Evolutionary conservation across 2,329 filamentous ascomycete genomes (phyloP).

Genomic region (Pyrenophora seminiperda): DNA sequence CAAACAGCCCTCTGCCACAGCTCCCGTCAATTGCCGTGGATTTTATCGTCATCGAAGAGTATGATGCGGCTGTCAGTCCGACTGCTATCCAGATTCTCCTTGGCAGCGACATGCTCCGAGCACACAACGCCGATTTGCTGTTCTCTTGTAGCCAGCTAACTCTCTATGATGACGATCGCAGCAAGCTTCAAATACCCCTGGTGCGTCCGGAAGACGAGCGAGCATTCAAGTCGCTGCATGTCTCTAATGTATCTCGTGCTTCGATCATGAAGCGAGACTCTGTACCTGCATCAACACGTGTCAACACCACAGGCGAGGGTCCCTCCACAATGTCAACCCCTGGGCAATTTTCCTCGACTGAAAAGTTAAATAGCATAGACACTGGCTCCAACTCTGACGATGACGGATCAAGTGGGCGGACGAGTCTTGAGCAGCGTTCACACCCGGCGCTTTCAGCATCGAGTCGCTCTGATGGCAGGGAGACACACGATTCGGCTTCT

Average conservation of each 20-base stretch:
- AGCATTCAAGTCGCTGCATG: slow-evolving; percentile 77
- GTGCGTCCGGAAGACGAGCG: slow-evolving; percentile 88
- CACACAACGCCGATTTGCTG: slow-evolving; percentile 86
- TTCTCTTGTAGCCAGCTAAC: slow-evolving; percentile 91
- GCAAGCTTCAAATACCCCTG: slow-evolving; percentile 87
- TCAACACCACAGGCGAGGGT: slow-evolving; percentile 3
- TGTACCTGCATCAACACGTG: slow-evolving; percentile 6
- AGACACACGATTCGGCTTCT: slow-evolving; percentile 25
- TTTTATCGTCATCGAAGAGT: slow-evolving; percentile 73
- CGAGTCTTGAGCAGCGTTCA: slow-evolving; percentile 42
- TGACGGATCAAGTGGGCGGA: slow-evolving; percentile 32
- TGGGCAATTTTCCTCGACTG: slow-evolving; percentile 8
- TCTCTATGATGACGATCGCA: slow-evolving; percentile 82
- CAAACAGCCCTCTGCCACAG: slow-evolving; percentile 73
- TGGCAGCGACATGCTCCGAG: slow-evolving; percentile 83
- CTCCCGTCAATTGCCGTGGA: slow-evolving; percentile 80
- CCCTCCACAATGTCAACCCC: slow-evolving; percentile 1
- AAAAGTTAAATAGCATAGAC: slow-evolving; percentile 21
- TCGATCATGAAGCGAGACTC: slow-evolving; percentile 7
- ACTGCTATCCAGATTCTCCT: slow-evolving; percentile 83
- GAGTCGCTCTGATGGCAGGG: slow-evolving; percentile 29
- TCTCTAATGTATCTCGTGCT: slow-evolving; percentile 49
- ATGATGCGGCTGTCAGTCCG: slow-evolving; percentile 54
- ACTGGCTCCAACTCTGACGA: slow-evolving; percentile 36
- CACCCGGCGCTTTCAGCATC: slow-evolving; percentile 25